Conservation (phyloP, 1,284 basidiomycete genomes). For the Gymnopus androsaceus region DNA sequence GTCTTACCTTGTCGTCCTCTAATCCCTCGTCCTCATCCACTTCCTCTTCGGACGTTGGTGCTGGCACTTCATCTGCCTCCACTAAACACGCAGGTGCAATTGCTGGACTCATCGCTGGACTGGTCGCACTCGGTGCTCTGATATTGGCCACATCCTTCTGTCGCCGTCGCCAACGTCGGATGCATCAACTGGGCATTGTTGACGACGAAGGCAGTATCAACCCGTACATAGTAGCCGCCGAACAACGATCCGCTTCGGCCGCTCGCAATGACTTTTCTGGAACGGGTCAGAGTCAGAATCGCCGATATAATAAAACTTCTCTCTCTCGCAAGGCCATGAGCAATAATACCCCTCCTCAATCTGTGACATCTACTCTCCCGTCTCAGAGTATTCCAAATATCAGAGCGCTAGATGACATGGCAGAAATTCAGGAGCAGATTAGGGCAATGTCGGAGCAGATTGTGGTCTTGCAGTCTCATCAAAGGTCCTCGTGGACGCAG, state of each 20-base stretch:
- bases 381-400: too few relatives aligned
- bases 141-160: neutral
- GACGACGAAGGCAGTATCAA: too few relatives aligned
- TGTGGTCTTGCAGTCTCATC: too few relatives aligned
- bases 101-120: slow-evolving; percentile 24
- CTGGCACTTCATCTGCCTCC: neutral
- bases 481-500: too few relatives aligned
- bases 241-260: too few relatives aligned
- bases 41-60: neutral
- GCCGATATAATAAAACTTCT: neutral
- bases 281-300: neutral
- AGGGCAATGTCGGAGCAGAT: too few relatives aligned
- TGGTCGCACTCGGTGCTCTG: slow-evolving; percentile 2
- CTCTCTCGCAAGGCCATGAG: too few relatives aligned
- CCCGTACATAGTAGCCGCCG: too few relatives aligned
- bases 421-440: too few relatives aligned
- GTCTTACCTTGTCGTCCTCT: neutral
- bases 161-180: neutral
- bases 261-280: neutral
- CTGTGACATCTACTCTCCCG: slow-evolving; percentile 3
- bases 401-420: too few relatives aligned
- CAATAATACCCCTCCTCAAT: neutral
- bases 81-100: slow-evolving; percentile 24
- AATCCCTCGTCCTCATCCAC: slow-evolving; percentile 23
- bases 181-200: too few relatives aligned